phyloP scores from a whole-genome alignment of 192 early-diverging fungal genomes.

The Helicostylum pulchrum region DNA sequence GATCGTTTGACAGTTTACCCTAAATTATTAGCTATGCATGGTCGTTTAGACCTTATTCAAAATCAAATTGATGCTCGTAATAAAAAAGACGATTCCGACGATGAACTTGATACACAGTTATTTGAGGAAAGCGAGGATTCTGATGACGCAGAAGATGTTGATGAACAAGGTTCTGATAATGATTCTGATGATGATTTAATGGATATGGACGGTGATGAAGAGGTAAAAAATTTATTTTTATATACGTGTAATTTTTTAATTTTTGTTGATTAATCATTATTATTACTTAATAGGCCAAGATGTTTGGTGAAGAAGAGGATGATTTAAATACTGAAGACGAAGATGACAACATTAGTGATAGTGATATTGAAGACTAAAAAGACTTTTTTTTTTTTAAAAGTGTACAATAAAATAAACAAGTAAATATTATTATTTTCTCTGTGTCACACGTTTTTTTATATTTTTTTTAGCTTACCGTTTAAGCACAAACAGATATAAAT shows the following conservation, averaged over 20 bases:
- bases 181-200: slow-evolving; percentile 13
- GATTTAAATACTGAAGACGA: slow-evolving; percentile 16
- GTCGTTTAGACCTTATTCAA: slow-evolving; percentile 49
- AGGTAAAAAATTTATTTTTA: neutral
- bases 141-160: neutral
- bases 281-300: neutral
- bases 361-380: slow-evolving; percentile 11
- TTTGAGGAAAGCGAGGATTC: neutral
- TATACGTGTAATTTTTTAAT: too few relatives aligned
- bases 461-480: neutral
- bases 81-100: slow-evolving; percentile 25
- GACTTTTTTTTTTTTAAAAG: too few relatives aligned
- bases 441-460: slow-evolving; percentile 3
- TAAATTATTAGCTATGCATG: slow-evolving; percentile 47
- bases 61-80: slow-evolving; percentile 47
- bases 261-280: too few relatives aligned
- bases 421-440: neutral
- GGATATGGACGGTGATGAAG: slow-evolving; percentile 1
- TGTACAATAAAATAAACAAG: neutral
- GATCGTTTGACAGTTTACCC: slow-evolving; percentile 42
- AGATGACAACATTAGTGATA: slow-evolving; percentile 14
- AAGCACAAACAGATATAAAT: neutral
- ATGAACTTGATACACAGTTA: slow-evolving; percentile 3
- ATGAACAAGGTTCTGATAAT: slow-evolving; percentile 3
- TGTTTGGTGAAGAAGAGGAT: slow-evolving; percentile 16